Conservation (phyloP, 257 asterid genomes). For the Phtheirospermum japonicum region DNA sequence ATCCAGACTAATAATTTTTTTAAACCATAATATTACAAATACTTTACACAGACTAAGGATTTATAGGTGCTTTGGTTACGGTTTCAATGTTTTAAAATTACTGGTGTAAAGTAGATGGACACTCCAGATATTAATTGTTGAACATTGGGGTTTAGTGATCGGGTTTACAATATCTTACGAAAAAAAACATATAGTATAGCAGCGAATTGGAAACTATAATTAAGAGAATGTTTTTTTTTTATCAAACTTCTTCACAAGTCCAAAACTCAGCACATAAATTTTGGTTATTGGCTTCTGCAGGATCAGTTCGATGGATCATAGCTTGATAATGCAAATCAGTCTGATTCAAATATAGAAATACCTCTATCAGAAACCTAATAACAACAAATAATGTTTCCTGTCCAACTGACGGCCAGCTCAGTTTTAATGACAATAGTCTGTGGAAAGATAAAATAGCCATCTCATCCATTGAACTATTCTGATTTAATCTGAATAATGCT, state of each 20-base stretch:
- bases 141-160: neutral
- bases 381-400: neutral
- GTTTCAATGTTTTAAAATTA: no score
- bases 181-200: conserved; percentile 2
- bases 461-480: conserved; percentile 3
- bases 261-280: conserved; percentile 4
- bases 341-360: neutral
- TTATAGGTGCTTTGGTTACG: neutral
- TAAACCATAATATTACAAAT: conserved; percentile 10
- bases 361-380: neutral
- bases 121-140: no score
- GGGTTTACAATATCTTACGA: neutral
- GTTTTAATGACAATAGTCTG: conserved; percentile 1
- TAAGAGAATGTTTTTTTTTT: neutral
- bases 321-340: neutral
- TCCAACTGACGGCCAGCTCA: conserved; percentile 5
- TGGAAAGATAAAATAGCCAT: conserved; percentile 1
- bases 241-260: neutral
- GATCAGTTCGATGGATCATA: conserved; percentile 13
- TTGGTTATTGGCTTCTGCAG: conserved; percentile 10
- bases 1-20: conserved; percentile 12
- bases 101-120: no score
- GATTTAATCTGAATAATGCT: conserved; percentile 3
- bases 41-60: conserved; percentile 4
- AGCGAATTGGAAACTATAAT: neutral